Evolutionary conservation across 345 rosid species (phyloP).

Genomic region (Eutrema yunnanense): DNA sequence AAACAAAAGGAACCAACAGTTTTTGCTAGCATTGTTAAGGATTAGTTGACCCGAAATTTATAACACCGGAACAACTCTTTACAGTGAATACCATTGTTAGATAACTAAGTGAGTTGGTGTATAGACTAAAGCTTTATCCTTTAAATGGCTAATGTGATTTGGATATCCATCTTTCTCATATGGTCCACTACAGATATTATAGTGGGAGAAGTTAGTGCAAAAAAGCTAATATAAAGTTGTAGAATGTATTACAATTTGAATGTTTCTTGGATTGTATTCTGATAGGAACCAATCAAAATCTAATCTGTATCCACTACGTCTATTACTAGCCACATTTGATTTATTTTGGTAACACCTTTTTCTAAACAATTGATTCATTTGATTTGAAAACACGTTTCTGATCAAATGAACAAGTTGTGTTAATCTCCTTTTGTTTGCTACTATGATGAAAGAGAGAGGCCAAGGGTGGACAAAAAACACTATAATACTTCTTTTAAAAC

Average conservation of each 20-base stretch:
- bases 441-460: no score
- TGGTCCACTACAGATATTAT: slow-evolving; percentile 25
- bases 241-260: slow-evolving; percentile 4
- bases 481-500: no score
- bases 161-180: slow-evolving; percentile 17
- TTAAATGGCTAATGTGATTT: slow-evolving; percentile 14
- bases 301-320: slow-evolving; percentile 11
- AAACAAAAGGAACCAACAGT: background rate
- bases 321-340: slow-evolving; percentile 12
- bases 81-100: slow-evolving; percentile 1
- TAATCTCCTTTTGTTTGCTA: no score
- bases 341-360: slow-evolving; percentile 13
- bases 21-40: background rate
- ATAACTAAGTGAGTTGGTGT: slow-evolving; percentile 14
- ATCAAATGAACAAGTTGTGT: no score
- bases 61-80: background rate
- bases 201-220: slow-evolving; percentile 11
- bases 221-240: slow-evolving; percentile 18
- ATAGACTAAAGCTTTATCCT: background rate
- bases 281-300: slow-evolving; percentile 14
- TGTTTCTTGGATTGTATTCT: slow-evolving; percentile 5
- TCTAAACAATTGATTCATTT: background rate
- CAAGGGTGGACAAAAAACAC: no score
- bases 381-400: background rate
- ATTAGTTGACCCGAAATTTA: background rate